A percentile compares a stretch with the other conserved stretches of the same genome.
These are phyloP conservation scores for Clonostachys rhizophaga DNA, from an alignment of 2,329 filamentous ascomycete species.

Conservation along the genomic window DNA sequence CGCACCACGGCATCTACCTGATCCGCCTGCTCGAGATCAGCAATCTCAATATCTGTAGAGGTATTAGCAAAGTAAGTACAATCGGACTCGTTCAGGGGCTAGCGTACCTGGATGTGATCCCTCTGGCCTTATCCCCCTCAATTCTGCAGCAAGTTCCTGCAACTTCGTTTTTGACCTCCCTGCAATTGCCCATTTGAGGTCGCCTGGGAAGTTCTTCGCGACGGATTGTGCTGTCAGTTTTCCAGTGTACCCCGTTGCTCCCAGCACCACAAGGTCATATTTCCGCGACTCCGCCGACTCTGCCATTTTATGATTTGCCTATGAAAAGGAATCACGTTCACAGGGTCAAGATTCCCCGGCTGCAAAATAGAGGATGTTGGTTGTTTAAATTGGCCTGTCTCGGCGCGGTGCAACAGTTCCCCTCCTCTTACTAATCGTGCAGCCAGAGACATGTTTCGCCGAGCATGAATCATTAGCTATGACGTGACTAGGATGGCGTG, in stretches of 20 bases:
- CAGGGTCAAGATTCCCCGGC: too few species aligned
- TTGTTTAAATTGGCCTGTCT: too few species aligned
- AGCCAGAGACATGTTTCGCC: too few species aligned
- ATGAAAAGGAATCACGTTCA: too few species aligned
- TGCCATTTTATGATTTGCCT: too few species aligned
- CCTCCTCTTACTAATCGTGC: too few species aligned
- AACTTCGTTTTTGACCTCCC: slow-evolving; percentile 76
- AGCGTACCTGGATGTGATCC: slow-evolving; percentile 63
- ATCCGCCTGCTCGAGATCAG: slow-evolving; percentile 35
- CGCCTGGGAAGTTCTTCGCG: slow-evolving; percentile 62
- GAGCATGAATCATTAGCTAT: too few species aligned
- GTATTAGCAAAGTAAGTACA: too few species aligned
- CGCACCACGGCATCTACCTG: slow-evolving; percentile 44
- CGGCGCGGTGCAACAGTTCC: too few species aligned
- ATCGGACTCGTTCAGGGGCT: too few species aligned
- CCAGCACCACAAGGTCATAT: slow-evolving; percentile 56
- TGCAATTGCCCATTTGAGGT: slow-evolving; percentile 83
- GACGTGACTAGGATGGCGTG: too few species aligned
- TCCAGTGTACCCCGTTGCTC: slow-evolving; percentile 73
- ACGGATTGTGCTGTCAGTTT: slow-evolving; percentile 74
- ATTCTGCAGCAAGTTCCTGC: slow-evolving; percentile 59
- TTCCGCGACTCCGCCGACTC: slow-evolving; percentile 22
- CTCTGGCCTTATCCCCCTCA: slow-evolving; percentile 64
- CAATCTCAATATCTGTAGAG: slow-evolving; percentile 44
- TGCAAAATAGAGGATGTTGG: too few species aligned